A percentile compares a stretch with the other conserved stretches of the same genome.
Conservation (phyloP, 2,329 filamentous ascomycete species). For the Colletotrichum plurivorum region DNA sequence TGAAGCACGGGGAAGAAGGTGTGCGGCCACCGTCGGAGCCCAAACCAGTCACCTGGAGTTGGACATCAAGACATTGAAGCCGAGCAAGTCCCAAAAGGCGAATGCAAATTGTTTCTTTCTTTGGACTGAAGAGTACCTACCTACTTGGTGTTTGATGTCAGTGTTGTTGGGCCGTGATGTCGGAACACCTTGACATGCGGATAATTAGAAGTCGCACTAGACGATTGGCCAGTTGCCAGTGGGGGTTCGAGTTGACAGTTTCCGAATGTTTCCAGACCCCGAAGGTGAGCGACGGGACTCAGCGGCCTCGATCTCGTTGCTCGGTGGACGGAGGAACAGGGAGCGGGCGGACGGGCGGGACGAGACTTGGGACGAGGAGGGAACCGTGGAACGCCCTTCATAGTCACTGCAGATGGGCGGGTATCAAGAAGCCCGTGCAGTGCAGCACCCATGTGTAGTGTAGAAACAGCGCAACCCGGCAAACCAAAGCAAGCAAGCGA, state of each 20-base stretch:
- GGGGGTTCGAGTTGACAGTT: slow-evolving; percentile 6
- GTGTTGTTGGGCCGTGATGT: slow-evolving; percentile 30
- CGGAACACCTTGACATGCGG: slow-evolving; percentile 17
- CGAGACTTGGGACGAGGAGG: slow-evolving; percentile 9
- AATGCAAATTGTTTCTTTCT: background rate
- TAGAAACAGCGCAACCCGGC: too few relatives aligned
- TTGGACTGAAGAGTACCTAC: background rate
- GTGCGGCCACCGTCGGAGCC: slow-evolving; percentile 8
- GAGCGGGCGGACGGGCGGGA: slow-evolving; percentile 28
- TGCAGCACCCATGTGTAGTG: too few relatives aligned
- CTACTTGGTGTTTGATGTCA: background rate
- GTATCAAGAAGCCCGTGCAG: too few relatives aligned
- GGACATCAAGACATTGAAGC: slow-evolving; percentile 1
- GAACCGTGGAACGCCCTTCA: too few relatives aligned
- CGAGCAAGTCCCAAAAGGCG: background rate
- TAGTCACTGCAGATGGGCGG: too few relatives aligned
- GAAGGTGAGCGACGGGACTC: slow-evolving; percentile 32
- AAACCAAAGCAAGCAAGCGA: too few relatives aligned
- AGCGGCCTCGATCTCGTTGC: slow-evolving; percentile 24
- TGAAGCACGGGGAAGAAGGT: slow-evolving; percentile 2
- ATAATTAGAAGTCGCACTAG: slow-evolving; percentile 23
- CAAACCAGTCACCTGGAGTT: background rate
- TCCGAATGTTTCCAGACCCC: slow-evolving; percentile 10
- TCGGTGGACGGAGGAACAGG: slow-evolving; percentile 38
- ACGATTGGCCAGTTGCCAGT: slow-evolving; percentile 17